Percentiles rank a stretch among this genome's conserved stretches.
Evolutionary conservation across 805 yeast species (phyloP).

Genomic region (Blastobotrys parvus): DNA sequence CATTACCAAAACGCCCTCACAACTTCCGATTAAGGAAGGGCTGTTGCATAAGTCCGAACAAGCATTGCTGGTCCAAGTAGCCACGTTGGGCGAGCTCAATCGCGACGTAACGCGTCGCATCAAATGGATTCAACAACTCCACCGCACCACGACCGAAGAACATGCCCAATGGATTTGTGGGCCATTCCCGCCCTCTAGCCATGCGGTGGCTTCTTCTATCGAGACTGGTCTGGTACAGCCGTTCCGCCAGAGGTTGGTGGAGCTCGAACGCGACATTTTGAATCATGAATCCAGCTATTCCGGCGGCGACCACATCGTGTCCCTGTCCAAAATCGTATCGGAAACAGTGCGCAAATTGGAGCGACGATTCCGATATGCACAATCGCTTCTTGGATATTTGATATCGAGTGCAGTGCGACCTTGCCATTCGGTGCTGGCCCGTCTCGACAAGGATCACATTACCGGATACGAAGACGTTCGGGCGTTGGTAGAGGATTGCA

Average conservation of each 20-base stretch:
- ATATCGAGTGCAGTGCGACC: constrained; percentile 4
- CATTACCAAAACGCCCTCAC: background rate
- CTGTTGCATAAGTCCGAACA: constrained; percentile 17
- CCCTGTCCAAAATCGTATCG: constrained; percentile 12
- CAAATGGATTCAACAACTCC: constrained; percentile 1
- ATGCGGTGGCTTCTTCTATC: constrained; percentile 2
- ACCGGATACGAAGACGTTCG: constrained; percentile 11
- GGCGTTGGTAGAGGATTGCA: constrained; percentile 8
- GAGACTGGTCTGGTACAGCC: background rate
- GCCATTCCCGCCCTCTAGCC: constrained; percentile 2
- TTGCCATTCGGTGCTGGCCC: constrained; percentile 8
- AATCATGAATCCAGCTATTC: constrained; percentile 13
- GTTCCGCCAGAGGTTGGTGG: constrained; percentile 9
- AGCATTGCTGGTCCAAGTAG: constrained; percentile 11
- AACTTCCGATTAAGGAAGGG: constrained; percentile 2
- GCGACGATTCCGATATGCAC: constrained; percentile 11
- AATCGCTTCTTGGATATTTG: constrained; percentile 9
- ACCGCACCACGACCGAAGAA: background rate
- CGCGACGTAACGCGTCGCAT: constrained; percentile 6
- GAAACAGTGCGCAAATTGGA: constrained; percentile 17
- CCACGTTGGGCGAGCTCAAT: constrained; percentile 14
- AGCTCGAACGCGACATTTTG: constrained; percentile 14
- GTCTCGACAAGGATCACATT: constrained; percentile 9
- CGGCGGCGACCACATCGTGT: constrained; percentile 12
- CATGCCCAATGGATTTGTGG: background rate